phyloP scores from a whole-genome alignment of 257 asterid species.

The Fraxinus pennsylvanica region DNA sequence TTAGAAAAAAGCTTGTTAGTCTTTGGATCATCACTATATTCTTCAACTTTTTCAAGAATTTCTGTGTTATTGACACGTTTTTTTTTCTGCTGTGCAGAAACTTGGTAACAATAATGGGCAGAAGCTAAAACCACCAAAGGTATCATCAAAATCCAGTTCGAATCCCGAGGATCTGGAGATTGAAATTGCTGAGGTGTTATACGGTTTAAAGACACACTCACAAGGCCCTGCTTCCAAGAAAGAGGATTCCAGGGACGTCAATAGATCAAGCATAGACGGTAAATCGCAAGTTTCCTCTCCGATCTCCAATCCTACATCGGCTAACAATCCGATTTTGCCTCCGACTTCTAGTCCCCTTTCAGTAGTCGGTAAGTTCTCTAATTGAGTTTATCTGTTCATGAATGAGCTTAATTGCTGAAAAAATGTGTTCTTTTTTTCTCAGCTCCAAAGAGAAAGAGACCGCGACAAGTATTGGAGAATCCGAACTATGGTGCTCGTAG shows the following conservation, averaged over 20 bases:
- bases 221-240: constrained; percentile 71
- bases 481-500: constrained; percentile 46
- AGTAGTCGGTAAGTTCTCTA: constrained; percentile 62
- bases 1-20: constrained; percentile 79
- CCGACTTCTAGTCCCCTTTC: constrained; percentile 53
- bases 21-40: neutral
- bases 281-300: constrained; percentile 71
- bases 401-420: neutral
- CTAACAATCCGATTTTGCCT: constrained; percentile 36
- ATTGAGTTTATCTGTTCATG: neutral
- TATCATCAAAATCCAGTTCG: constrained; percentile 61
- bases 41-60: neutral
- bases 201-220: constrained; percentile 77
- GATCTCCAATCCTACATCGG: constrained; percentile 51
- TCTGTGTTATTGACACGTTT: neutral
- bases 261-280: constrained; percentile 50
- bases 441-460: constrained; percentile 91
- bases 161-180: constrained; percentile 91
- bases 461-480: constrained; percentile 69
- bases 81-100: constrained; percentile 50
- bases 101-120: constrained; percentile 40
- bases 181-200: constrained; percentile 91
- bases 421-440: constrained; percentile 10
- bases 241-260: constrained; percentile 69
- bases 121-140: constrained; percentile 75